Evolutionary conservation across 2,329 filamentous ascomycete species (phyloP), one percentile per base, ranked within the genome.

Genomic region (Cytospora piceicola): DNA sequence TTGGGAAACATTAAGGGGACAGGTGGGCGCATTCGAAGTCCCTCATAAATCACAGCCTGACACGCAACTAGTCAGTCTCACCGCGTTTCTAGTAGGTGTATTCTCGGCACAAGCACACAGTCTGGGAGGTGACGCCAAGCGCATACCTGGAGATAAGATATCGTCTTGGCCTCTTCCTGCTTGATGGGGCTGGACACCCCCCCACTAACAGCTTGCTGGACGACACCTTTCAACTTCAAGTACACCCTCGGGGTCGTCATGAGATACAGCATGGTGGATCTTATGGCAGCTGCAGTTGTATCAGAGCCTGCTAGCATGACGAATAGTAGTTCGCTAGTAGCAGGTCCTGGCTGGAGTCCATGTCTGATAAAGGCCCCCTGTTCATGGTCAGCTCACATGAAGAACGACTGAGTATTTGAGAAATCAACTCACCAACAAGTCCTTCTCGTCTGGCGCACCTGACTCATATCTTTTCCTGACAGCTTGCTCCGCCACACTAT

Each of bases 241-340:
- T 68, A 67, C 0, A 67, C 66, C 12, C 56, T 63, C 6, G 69
- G 67, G 27, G 46, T 67, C 14, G 63, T 67, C 20, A 69, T 67
- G 15, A 70, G 53, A 53, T 67, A 58, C 11, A 70, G 53, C 63
- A 70, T 65, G 7, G 78, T 82, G 49, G 77, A 74, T 4, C 83
- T 78, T 5, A 85, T 75, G 3, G 79, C 77, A 0, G 79, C 80
- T 0, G 83, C 80, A 0, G 82, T 83, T 11, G 81, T 84, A 68
- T 86, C 83, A 1, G 81, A 81, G 4, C 83, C 83, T 4, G 83
- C 82, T 1, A 82, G 17, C 36, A 68, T 67, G 39, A 71, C 67
- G 52, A 72, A 61, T 4, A 72, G 14, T 0, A 69, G 68, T 54
- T 72, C 74, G 65, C 83, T 79, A 58, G 84, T 77, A 70, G 85